Base-by-base conservation (phyloP, 2,329 filamentous ascomycete species). In the Dothideomycetes sp. region DNA sequence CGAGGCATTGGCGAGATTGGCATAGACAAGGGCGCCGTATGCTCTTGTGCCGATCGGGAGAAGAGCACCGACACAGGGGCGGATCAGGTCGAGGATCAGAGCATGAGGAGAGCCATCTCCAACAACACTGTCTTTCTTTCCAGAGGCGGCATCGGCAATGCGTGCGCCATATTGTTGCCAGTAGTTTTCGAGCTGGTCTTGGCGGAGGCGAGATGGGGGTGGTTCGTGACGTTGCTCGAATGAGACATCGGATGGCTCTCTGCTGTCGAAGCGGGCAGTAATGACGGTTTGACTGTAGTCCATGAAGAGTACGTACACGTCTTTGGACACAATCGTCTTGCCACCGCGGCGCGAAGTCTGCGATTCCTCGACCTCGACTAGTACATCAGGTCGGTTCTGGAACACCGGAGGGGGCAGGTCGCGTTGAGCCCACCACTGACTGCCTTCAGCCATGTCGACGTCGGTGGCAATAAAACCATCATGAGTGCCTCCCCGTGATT, bases 251-350 rank as follows among this genome's bases (percentile, higher is more conserved):
- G 74, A 68, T 3, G 82, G 73, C 54, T 94, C 79, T 38, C 78
- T 74, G 1, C 79, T 68, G 57, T 94, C 84, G 58, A 82, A 96
- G 37, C 73, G 79, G 14, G 80, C 83, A 0, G 81, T 86, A 52
- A 98, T 75, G 47, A 93, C 72, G 0, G 89, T 96, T 58, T 96
- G 91, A 14, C 88, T 95, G 60, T 98, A 98, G 63, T 98, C 91
- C 53, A 87, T 80, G 65, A 85, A 98, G 7, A 98, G 65, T n/a
- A 96, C 69, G 51, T 82, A 91, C 31, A 95, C 72, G 44, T 88
- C 79, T 48, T 88, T 88, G 5, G 81, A 84, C 15, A 94, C 67
- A 1, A 72, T 73, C 1, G 77, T 77, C 56, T 79, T 81, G 18
- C 83, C 79, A 19, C 81, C 80, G 11, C 79, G 75, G 47, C 79